phyloP scores from a whole-genome alignment of 1,284 basidiomycete species.

The Ustilago hordei region DNA sequence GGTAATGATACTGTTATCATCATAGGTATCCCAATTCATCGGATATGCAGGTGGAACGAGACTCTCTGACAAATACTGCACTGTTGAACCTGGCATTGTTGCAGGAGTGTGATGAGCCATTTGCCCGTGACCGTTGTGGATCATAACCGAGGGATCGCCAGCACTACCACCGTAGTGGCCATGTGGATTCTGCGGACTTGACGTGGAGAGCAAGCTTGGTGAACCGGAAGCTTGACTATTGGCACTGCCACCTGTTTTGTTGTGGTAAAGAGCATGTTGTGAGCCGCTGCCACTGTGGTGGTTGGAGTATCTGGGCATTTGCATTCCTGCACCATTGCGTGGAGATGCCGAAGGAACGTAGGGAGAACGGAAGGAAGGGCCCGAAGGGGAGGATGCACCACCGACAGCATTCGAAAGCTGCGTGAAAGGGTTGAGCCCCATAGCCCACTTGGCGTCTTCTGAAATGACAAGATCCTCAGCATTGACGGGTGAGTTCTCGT shows the following conservation, averaged over 20 bases:
- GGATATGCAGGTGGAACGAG: conserved; percentile 49
- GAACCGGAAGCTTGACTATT: conserved; percentile 37
- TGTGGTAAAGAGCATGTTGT: conserved; percentile 30
- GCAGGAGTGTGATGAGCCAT: conserved; percentile 2
- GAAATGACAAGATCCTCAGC: conserved; percentile 49
- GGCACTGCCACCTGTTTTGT: conserved; percentile 13
- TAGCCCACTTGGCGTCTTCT: conserved; percentile 50
- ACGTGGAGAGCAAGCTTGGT: conserved; percentile 30
- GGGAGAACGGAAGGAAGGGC: conserved; percentile 20
- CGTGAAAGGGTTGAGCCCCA: conserved; percentile 46
- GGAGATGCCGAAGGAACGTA: conserved; percentile 26
- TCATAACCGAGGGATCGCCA: conserved; percentile 20
- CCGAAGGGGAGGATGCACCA: background rate
- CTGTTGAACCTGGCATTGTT: conserved; percentile 17
- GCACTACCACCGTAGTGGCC: conserved; percentile 9
- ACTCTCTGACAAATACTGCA: conserved; percentile 45
- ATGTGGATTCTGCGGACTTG: conserved; percentile 23
- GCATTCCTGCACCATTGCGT: conserved; percentile 14
- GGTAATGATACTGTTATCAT: conserved; percentile 55
- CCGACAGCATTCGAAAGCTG: conserved; percentile 30
- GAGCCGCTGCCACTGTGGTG: conserved; percentile 18
- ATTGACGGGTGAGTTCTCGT: conserved; percentile 54
- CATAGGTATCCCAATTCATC: conserved; percentile 51
- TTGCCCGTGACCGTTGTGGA: conserved; percentile 27
- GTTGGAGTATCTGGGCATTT: conserved; percentile 16